Evolutionary conservation across 805 yeast species (phyloP), one percentile per base, ranked within the genome.

Genomic region (Jamesozyma rosinii): DNA sequence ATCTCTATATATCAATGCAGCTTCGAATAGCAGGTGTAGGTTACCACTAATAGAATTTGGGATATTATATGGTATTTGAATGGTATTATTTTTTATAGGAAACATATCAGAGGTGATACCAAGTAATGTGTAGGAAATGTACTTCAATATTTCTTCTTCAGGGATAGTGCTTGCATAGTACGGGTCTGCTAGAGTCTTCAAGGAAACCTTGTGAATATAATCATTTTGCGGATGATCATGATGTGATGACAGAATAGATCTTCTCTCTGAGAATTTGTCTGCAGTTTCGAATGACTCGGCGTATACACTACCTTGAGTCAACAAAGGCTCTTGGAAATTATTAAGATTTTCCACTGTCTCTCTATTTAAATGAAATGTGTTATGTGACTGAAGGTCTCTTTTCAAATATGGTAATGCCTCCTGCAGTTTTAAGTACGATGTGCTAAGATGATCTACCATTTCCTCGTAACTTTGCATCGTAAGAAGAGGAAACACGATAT

Each of bases 61-160:
- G 14, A 82, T 59, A 35, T 68, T 67, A 1, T 59, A 47, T 1
- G 92, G 89, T 3, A 83, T 54, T 5, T 49, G 53, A 5, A 66
- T 60, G 19, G 49, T 47, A 17, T 63, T 63, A 6, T 55, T 53
- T 15, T 59, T 58, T 44, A 77, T 68, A 0, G 76, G 70, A 39
- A 81, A 70, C 44, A 79, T 47, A 27, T 70, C 72, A 2, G 86
- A 76, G 24, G 81, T 81, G 2, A 78, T 69, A 0, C 86, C 88
- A n/a, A 75, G 55, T 37, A 82, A 54, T 0, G 82, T 70, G 49
- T 72, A 81, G 5, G 75, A 68, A 3, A 80, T 62, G 49, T 67
- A 69, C 34, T 66, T 62, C 37, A 77, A 42, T 3, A 80, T 68
- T 2, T 67, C 72, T 4, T 52, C 51, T 34, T 72, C 76, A 4